Conservation (phyloP, 83 land plant species). For the Diphasiastrum complanatum region DNA sequence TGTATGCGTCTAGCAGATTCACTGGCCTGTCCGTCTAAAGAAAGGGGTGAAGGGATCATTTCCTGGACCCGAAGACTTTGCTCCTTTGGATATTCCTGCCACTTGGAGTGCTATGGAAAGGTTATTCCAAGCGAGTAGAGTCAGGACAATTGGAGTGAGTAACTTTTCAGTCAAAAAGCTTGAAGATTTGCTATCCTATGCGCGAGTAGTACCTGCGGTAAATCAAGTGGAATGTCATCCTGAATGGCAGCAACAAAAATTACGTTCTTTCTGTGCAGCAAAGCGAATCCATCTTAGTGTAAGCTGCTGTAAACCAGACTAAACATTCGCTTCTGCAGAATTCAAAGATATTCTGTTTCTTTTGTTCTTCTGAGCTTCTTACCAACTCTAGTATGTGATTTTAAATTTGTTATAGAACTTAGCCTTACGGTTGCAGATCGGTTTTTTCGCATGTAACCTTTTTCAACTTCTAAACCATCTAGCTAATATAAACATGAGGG, state of each 20-base stretch:
- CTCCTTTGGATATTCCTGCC: background rate
- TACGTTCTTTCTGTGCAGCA: background rate
- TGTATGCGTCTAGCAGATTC: background rate
- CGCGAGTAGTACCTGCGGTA: background rate
- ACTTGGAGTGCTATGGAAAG: constrained; percentile 7
- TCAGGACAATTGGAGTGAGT: background rate
- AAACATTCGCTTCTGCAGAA: no score
- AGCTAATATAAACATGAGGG: no score
- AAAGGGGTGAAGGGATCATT: background rate
- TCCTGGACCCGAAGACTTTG: background rate
- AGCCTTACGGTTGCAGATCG: no score
- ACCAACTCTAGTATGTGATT: no score
- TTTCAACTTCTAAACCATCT: no score
- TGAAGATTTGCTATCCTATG: background rate
- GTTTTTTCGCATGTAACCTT: no score
- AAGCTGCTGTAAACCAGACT: background rate
- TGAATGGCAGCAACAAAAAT: background rate
- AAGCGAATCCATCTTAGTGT: background rate
- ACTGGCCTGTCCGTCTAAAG: constrained; percentile 1
- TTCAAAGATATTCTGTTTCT: background rate
- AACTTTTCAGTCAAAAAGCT: constrained; percentile 4
- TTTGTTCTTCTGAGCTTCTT: background rate
- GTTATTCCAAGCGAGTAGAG: background rate
- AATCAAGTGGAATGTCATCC: constrained; percentile 5
- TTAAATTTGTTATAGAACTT: no score